Conservation (phyloP, 129 eudicot genomes). For the Lactuca saligna region DNA sequence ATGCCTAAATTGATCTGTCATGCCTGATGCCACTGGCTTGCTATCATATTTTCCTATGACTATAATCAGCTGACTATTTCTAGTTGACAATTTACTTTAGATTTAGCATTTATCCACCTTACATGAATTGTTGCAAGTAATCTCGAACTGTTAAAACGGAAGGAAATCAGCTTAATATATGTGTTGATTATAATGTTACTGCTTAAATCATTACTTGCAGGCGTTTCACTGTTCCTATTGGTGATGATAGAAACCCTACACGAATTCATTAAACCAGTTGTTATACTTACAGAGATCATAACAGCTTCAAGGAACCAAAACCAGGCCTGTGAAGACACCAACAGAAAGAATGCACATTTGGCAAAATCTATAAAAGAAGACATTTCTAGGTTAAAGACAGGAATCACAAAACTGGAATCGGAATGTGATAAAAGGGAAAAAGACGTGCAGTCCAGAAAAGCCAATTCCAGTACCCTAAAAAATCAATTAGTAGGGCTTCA, state of each 20-base stretch:
- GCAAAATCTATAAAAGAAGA: constrained; percentile 40
- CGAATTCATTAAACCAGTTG: constrained; percentile 48
- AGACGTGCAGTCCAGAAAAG: constrained; percentile 40
- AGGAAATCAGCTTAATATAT: background rate
- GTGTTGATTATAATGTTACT: background rate
- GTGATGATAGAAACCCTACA: constrained; percentile 52
- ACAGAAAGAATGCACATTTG: constrained; percentile 36
- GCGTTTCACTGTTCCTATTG: constrained; percentile 57
- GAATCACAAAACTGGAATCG: constrained; percentile 45
- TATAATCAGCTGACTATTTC: background rate
- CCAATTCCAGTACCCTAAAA: constrained; percentile 41
- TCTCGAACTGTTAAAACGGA: too few relatives aligned
- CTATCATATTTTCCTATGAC: background rate
- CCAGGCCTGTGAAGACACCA: constrained; percentile 41
- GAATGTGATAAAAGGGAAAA: constrained; percentile 41
- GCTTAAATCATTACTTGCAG: constrained; percentile 35
- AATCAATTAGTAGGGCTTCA: constrained; percentile 48
- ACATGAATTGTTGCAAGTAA: too few relatives aligned
- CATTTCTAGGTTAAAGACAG: constrained; percentile 31
- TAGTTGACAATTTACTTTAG: background rate
- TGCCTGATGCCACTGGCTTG: background rate
- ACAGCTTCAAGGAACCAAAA: constrained; percentile 44
- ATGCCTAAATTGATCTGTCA: background rate
- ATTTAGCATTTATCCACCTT: background rate
- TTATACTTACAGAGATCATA: constrained; percentile 42